These are phyloP conservation scores for Fusarium citri DNA, from an alignment of 2,329 filamentous ascomycete genomes.

Conservation along the genomic window DNA sequence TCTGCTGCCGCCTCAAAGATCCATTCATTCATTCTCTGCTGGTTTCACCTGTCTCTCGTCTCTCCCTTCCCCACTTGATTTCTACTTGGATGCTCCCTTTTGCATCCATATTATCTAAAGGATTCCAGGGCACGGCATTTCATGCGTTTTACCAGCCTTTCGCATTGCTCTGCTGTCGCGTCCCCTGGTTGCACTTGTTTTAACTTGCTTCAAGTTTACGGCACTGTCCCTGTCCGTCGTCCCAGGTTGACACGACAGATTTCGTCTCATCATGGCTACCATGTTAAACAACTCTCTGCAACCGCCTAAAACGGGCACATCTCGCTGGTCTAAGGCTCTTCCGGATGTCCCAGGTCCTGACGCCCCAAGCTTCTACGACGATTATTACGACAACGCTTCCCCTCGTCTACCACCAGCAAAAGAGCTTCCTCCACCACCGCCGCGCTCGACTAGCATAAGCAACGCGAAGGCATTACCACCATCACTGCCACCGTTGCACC, in stretches of 20 bases:
- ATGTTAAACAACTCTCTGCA: slow-evolving; percentile 43
- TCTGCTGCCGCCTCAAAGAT: neutral
- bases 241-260: slow-evolving; percentile 28
- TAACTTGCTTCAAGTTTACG: slow-evolving; percentile 42
- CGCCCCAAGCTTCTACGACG: slow-evolving; percentile 40
- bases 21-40: slow-evolving; percentile 19
- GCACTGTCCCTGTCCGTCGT: slow-evolving; percentile 20
- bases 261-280: slow-evolving; percentile 38
- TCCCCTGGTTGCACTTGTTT: slow-evolving; percentile 43
- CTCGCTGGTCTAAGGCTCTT: slow-evolving; percentile 69
- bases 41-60: slow-evolving; percentile 34
- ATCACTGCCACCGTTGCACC: slow-evolving; percentile 42
- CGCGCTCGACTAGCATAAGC: slow-evolving; percentile 41
- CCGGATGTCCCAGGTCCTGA: slow-evolving; percentile 59
- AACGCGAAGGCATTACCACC: slow-evolving; percentile 41
- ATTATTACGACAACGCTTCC: slow-evolving; percentile 33
- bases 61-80: slow-evolving; percentile 33
- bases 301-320: slow-evolving; percentile 56
- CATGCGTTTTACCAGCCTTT: slow-evolving; percentile 30
- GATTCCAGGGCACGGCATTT: slow-evolving; percentile 40
- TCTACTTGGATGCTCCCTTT: slow-evolving; percentile 32
- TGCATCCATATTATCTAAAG: slow-evolving; percentile 30
- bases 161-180: slow-evolving; percentile 32
- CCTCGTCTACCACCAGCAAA: slow-evolving; percentile 39
- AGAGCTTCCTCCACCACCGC: slow-evolving; percentile 43